Conservation (phyloP, 345 rosid species). For the Linum lewisii region DNA sequence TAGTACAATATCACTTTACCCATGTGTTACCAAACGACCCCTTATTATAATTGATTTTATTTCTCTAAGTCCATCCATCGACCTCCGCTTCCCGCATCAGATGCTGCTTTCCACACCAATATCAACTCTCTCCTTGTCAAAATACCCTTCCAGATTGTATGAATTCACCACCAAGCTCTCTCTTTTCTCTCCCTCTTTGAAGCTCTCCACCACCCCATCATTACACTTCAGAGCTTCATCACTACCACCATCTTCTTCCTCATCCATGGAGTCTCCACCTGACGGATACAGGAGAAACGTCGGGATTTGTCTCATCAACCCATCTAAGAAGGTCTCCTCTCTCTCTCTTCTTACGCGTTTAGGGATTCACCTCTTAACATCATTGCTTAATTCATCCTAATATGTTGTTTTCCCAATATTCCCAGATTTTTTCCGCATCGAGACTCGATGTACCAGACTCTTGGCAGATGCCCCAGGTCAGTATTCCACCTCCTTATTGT, state of each 20-base stretch:
- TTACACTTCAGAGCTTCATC: slow-evolving; percentile 18
- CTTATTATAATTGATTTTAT: no score
- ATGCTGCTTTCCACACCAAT: slow-evolving; percentile 10
- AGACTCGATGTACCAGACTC: slow-evolving; percentile 78
- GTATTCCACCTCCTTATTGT: not conserved
- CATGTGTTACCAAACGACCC: no score
- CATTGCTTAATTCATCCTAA: not conserved
- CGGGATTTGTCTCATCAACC: slow-evolving; percentile 76
- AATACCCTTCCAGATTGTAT: slow-evolving; percentile 18
- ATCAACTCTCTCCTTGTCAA: slow-evolving; percentile 16
- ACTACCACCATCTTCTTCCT: not conserved
- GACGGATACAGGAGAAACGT: slow-evolving; percentile 87
- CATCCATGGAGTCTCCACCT: slow-evolving; percentile 80
- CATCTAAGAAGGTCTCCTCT: slow-evolving; percentile 58
- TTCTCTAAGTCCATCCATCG: no score
- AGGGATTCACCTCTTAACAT: not conserved
- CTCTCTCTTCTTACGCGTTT: not conserved
- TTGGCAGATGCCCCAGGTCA: slow-evolving; percentile 99
- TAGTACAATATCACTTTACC: no score
- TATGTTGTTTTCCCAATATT: not conserved
- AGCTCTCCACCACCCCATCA: slow-evolving; percentile 11
- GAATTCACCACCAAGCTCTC: slow-evolving; percentile 26
- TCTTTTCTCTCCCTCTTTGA: slow-evolving; percentile 16
- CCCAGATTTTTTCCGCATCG: slow-evolving; percentile 76
- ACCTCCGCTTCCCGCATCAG: not conserved